These are phyloP conservation scores for Emmonsiellopsis sp. DNA, from an alignment of 2,329 filamentous ascomycete genomes.

Conservation along the genomic window DNA sequence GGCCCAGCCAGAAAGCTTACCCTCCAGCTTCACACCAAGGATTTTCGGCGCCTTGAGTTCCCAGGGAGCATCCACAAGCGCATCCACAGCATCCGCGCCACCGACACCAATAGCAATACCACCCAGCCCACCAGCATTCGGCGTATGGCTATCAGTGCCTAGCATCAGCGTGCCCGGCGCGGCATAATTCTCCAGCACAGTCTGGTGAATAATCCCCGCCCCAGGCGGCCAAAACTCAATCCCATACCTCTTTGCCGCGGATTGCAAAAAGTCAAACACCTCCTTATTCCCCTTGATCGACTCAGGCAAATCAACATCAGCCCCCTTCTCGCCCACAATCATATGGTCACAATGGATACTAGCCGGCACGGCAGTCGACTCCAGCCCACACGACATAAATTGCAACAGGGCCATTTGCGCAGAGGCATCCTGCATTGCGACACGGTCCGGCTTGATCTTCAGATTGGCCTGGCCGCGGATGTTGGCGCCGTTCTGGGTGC, in stretches of 20 bases:
- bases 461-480: slow-evolving; percentile 85
- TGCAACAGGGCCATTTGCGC: slow-evolving; percentile 97
- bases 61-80: slow-evolving; percentile 92
- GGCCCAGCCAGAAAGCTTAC: slow-evolving; percentile 80
- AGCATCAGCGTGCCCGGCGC: slow-evolving; percentile 98
- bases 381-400: slow-evolving; percentile 95
- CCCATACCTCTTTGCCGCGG: slow-evolving; percentile 79
- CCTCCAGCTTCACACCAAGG: slow-evolving; percentile 74
- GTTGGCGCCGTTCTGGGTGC: slow-evolving; percentile 72
- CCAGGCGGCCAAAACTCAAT: slow-evolving; percentile 95
- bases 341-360: slow-evolving; percentile 99
- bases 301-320: slow-evolving; percentile 71
- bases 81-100: slow-evolving; percentile 94
- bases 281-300: slow-evolving; percentile 91
- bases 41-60: slow-evolving; percentile 92
- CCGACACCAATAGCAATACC: slow-evolving; percentile 95
- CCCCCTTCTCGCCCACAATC: slow-evolving; percentile 91
- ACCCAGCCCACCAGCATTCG: slow-evolving; percentile 89
- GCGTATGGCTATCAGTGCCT: slow-evolving; percentile 93
- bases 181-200: slow-evolving; percentile 93
- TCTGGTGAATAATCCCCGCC: slow-evolving; percentile 95
- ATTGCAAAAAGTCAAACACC: slow-evolving; percentile 95
- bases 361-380: slow-evolving; percentile 81
- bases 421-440: slow-evolving; percentile 98
- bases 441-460: slow-evolving; percentile 93